Evolutionary conservation across 306 rosid species (phyloP).

Genomic region (Inga oerstediana): DNA sequence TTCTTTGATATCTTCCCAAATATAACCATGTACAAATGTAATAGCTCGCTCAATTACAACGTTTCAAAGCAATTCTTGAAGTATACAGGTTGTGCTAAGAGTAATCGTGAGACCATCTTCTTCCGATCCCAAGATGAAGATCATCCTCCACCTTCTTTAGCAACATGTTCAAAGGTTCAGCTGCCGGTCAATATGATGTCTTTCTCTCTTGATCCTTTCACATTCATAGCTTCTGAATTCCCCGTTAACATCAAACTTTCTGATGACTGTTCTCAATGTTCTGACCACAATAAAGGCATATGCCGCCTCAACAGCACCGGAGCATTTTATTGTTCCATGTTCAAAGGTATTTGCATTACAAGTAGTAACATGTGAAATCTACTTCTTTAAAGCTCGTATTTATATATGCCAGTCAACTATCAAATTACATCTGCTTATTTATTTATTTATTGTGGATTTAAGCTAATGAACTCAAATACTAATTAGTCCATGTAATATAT

Average conservation of each 20-base stretch:
- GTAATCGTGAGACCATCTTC: background rate
- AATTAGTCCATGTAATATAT: too few species aligned
- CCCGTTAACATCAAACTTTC: background rate
- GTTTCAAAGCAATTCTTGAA: background rate
- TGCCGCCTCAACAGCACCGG: constrained; percentile 7
- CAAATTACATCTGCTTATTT: background rate
- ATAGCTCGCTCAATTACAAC: background rate
- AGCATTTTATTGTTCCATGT: background rate
- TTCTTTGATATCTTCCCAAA: too few species aligned
- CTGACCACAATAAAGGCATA: too few species aligned
- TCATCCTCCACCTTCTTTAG: background rate
- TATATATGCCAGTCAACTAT: background rate
- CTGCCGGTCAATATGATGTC: constrained; percentile 15
- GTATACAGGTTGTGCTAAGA: background rate
- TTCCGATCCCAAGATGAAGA: background rate
- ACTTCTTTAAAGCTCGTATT: too few species aligned
- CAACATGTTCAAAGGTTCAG: background rate
- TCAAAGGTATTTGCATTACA: constrained; percentile 29
- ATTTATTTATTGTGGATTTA: background rate
- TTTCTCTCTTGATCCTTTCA: background rate
- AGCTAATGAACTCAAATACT: too few species aligned
- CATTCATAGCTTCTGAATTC: background rate
- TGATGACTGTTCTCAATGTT: background rate
- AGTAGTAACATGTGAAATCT: background rate
- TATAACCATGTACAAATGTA: background rate